Evolutionary conservation across 2,329 filamentous ascomycete species (phyloP).

Genomic region (Fusarium musae): DNA sequence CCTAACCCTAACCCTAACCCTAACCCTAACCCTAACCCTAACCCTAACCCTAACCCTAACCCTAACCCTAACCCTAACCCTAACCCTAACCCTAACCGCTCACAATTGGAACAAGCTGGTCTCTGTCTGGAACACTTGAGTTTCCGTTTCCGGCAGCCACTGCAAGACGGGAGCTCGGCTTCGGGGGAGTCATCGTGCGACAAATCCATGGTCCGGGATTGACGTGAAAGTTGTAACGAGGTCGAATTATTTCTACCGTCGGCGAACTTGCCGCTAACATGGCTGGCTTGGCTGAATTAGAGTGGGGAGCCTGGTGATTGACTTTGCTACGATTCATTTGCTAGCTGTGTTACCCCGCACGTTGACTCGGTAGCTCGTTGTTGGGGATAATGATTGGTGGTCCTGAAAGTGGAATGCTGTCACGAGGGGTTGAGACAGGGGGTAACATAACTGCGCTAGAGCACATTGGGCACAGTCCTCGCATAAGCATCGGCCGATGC

Average conservation of each 20-base stretch:
- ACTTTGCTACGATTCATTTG: neutral
- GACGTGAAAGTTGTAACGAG: neutral
- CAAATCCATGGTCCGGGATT: neutral
- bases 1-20: too few relatives aligned
- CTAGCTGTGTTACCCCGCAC: neutral
- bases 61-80: too few relatives aligned
- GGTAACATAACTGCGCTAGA: neutral
- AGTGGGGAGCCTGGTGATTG: neutral
- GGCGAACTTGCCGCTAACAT: neutral
- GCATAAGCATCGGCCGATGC: neutral
- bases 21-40: too few relatives aligned
- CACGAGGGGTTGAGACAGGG: neutral
- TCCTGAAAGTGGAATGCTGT: neutral
- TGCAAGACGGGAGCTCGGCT: slow-evolving; percentile 18
- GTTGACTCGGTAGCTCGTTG: neutral
- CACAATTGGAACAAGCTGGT: slow-evolving; percentile 11
- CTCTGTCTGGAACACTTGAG: slow-evolving; percentile 25
- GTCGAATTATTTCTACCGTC: neutral
- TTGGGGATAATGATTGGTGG: neutral
- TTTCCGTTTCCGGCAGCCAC: slow-evolving; percentile 25
- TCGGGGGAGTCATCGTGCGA: slow-evolving; percentile 12
- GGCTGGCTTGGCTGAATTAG: neutral
- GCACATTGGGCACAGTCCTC: neutral
- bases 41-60: too few relatives aligned
- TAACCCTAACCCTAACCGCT: too few relatives aligned